Conservation (phyloP, 2,329 filamentous ascomycete genomes). For the Ceratocystis alfenasii region DNA sequence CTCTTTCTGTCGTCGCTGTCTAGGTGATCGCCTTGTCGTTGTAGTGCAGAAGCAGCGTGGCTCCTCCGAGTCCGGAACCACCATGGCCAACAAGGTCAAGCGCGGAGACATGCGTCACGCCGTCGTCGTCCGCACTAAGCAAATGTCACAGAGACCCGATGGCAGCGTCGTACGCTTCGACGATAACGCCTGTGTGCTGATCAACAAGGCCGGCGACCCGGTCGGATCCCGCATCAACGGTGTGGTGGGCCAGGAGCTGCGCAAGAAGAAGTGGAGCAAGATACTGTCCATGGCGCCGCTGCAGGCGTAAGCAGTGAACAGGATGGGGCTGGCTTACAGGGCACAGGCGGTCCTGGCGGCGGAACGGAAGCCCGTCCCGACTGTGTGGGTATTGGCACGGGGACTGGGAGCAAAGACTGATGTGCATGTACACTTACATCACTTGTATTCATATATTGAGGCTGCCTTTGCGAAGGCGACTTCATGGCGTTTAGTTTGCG, state of each 20-base stretch:
- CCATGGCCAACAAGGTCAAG: slow-evolving; percentile 81
- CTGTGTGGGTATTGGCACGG: neutral
- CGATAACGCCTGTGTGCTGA: slow-evolving; percentile 93
- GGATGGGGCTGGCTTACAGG: no score
- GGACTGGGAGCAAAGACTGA: neutral
- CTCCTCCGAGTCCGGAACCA: slow-evolving; percentile 57
- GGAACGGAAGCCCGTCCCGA: neutral
- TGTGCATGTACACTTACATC: neutral
- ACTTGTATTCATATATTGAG: slow-evolving; percentile 8
- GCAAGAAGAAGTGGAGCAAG: slow-evolving; percentile 94
- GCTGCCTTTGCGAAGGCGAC: neutral
- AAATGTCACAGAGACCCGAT: slow-evolving; percentile 76
- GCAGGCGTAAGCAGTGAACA: slow-evolving; percentile 35
- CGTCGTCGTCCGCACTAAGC: slow-evolving; percentile 81
- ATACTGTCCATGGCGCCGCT: slow-evolving; percentile 86
- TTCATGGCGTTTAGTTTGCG: slow-evolving; percentile 3
- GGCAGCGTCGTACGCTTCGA: slow-evolving; percentile 87
- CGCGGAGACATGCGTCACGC: slow-evolving; percentile 94
- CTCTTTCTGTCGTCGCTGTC: slow-evolving; percentile 14
- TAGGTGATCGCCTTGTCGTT: slow-evolving; percentile 93
- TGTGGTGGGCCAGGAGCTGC: slow-evolving; percentile 79
- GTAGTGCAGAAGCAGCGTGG: slow-evolving; percentile 84
- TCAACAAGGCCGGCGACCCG: slow-evolving; percentile 94
- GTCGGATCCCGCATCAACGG: slow-evolving; percentile 87
- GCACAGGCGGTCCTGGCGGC: no score